Conservation (phyloP, 192 early-diverging fungal genomes). For the Gigaspora rosea region DNA sequence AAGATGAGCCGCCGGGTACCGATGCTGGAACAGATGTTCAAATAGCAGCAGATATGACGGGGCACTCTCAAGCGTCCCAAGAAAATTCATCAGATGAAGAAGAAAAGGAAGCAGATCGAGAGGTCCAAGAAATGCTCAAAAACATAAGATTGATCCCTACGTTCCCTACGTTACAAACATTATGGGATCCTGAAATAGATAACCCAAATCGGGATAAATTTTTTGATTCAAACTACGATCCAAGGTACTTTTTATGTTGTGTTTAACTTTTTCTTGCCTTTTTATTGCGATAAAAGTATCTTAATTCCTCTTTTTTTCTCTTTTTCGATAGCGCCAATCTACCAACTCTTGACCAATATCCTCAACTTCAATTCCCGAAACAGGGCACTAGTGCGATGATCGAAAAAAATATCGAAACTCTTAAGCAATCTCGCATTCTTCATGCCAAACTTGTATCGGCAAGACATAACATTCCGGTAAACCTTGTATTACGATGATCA, state of each 20-base stretch:
- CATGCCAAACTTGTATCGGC: conserved; percentile 44
- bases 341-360: conserved; percentile 48
- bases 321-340: conserved; percentile 33
- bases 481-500: not conserved
- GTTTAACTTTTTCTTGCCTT: not conserved
- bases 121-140: conserved; percentile 40
- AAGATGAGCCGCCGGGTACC: not conserved
- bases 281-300: not conserved
- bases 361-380: conserved; percentile 38
- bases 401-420: conserved; percentile 45
- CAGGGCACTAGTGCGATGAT: conserved; percentile 42
- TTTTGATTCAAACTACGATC: conserved; percentile 8
- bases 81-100: conserved; percentile 51
- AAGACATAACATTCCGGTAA: conserved; percentile 14
- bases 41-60: conserved; percentile 48
- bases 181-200: conserved; percentile 29
- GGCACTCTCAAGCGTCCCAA: conserved; percentile 50
- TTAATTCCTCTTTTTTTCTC: not conserved
- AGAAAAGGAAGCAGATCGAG: conserved; percentile 40
- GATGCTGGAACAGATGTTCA: conserved; percentile 42
- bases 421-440: conserved; percentile 46
- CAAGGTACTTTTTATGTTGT: conserved; percentile 9
- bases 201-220: conserved; percentile 12
- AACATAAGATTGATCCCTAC: conserved; percentile 45
- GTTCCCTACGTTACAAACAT: too few relatives aligned